Conservation (phyloP, 495 filamentous ascomycete species). For the Cetradonia linearis region DNA sequence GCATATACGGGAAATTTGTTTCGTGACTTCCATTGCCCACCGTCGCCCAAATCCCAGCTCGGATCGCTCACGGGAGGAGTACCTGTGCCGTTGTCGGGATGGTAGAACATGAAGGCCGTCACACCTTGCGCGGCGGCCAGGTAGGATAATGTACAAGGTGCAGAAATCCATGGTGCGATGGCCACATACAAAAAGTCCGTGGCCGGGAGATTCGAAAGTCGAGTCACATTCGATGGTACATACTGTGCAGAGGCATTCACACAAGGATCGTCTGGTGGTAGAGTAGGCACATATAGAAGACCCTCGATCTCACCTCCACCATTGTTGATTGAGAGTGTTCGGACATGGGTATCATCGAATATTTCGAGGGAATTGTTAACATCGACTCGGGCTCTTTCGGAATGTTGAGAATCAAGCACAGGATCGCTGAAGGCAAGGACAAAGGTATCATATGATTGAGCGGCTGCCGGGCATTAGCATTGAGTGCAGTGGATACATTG, state of each 20-base stretch:
- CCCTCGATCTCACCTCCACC: constrained; percentile 52
- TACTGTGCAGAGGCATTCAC: constrained; percentile 43
- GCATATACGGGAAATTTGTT: constrained; percentile 76
- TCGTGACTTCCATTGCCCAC: constrained; percentile 49
- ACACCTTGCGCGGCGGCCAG: constrained; percentile 45
- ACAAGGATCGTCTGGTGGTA: constrained; percentile 48
- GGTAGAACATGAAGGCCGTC: constrained; percentile 64
- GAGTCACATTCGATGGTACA: constrained; percentile 66
- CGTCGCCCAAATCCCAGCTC: constrained; percentile 58
- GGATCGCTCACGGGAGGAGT: constrained; percentile 49
- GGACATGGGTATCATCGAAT: constrained; percentile 49
- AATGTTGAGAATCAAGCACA: background rate
- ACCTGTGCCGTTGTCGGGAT: constrained; percentile 44
- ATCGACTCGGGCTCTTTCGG: constrained; percentile 24
- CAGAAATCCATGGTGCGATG: constrained; percentile 79
- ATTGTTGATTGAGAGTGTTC: constrained; percentile 57
- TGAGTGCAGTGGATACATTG: too few relatives aligned
- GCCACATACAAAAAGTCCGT: constrained; percentile 52
- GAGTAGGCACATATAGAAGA: constrained; percentile 71
- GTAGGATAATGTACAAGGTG: constrained; percentile 58
- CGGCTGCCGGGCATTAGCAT: constrained; percentile 17
- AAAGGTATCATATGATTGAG: constrained; percentile 21
- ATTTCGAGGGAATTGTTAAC: constrained; percentile 45
- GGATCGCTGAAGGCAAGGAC: constrained; percentile 21
- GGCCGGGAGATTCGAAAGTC: constrained; percentile 52